These are phyloP conservation scores for Chaetomium tenue DNA, from an alignment of 495 filamentous ascomycete genomes.

Conservation along the genomic window DNA sequence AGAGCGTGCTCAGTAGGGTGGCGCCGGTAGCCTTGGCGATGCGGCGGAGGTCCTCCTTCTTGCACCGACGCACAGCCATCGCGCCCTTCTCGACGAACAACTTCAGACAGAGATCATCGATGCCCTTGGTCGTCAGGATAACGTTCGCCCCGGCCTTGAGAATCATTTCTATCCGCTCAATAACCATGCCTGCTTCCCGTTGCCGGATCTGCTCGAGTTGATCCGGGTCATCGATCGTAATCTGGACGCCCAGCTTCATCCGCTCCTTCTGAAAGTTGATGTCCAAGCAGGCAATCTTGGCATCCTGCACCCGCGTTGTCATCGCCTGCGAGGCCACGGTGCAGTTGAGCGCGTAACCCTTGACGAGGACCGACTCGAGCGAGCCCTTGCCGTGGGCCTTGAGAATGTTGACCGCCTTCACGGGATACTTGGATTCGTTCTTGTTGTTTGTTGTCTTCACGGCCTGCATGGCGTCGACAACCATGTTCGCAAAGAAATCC, in stretches of 20 bases:
- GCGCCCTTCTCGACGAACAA: constrained; percentile 90
- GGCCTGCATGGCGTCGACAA: constrained; percentile 92
- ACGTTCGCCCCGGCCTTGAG: constrained; percentile 97
- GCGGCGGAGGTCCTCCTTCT: constrained; percentile 96
- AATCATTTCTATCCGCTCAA: constrained; percentile 95
- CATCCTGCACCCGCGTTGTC: constrained; percentile 87
- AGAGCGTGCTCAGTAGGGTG: constrained; percentile 85
- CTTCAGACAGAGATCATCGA: constrained; percentile 94
- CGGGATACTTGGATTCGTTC: constrained; percentile 91
- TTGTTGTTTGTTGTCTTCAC: constrained; percentile 91
- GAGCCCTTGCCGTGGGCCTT: constrained; percentile 96
- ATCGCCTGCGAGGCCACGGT: constrained; percentile 98
- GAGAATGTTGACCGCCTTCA: constrained; percentile 97
- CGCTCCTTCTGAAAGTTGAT: constrained; percentile 98
- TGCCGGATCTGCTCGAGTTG: constrained; percentile 96
- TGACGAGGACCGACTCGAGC: constrained; percentile 84
- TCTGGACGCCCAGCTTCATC: constrained; percentile 98
- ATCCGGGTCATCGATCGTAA: constrained; percentile 94
- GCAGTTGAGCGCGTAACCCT: constrained; percentile 97
- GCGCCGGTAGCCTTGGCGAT: constrained; percentile 97
- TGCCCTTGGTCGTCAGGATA: constrained; percentile 94
- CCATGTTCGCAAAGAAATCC: constrained; percentile 96
- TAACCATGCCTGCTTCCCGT: constrained; percentile 86
- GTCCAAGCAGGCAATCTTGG: constrained; percentile 94
- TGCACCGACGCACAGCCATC: constrained; percentile 94